A percentile compares a stretch with the other conserved stretches of the same genome.
phyloP scores from a whole-genome alignment of 768 basidiomycete species.

The Phanerodontia chrysosporium region DNA sequence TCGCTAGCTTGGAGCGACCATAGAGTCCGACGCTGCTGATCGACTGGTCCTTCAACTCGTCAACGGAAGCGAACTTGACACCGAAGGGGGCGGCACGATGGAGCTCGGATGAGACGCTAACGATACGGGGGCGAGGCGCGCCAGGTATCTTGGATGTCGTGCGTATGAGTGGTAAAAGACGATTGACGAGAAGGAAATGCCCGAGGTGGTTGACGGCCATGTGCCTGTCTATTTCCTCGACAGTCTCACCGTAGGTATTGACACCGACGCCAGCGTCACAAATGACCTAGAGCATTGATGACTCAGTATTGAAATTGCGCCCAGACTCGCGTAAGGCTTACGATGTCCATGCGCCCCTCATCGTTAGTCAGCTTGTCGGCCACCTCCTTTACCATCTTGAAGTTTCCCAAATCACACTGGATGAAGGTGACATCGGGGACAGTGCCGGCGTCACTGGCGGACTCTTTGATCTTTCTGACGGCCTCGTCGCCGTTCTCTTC shows the following conservation, averaged over 20 bases:
- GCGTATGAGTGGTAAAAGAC: conserved; percentile 34
- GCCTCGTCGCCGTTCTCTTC: conserved; percentile 23
- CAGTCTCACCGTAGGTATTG: conserved; percentile 21
- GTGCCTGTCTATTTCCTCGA: conserved; percentile 25
- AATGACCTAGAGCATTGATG: conserved; percentile 18
- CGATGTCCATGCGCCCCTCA: conserved; percentile 22
- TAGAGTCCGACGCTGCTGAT: conserved; percentile 31
- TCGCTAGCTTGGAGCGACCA: conserved; percentile 38
- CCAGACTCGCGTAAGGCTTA: conserved; percentile 4
- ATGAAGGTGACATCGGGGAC: conserved; percentile 22
- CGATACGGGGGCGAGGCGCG: conserved; percentile 32
- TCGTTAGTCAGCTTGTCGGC: conserved; percentile 21
- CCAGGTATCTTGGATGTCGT: conserved; percentile 26
- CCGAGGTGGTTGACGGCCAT: conserved; percentile 34
- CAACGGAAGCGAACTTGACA: conserved; percentile 30
- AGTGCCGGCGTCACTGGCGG: background rate
- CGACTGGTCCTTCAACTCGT: conserved; percentile 33
- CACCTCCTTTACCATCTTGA: conserved; percentile 23
- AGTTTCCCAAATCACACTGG: conserved; percentile 26
- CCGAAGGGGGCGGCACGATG: conserved; percentile 33
- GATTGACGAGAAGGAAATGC: conserved; percentile 39
- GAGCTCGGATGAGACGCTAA: conserved; percentile 35
- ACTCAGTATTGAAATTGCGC: background rate
- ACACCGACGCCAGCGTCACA: conserved; percentile 28
- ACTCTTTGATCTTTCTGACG: conserved; percentile 19